Evolutionary conservation across 2,329 filamentous ascomycete species (phyloP), one percentile per base, ranked within the genome.

Genomic region (Pestalotiopsis sp.): DNA sequence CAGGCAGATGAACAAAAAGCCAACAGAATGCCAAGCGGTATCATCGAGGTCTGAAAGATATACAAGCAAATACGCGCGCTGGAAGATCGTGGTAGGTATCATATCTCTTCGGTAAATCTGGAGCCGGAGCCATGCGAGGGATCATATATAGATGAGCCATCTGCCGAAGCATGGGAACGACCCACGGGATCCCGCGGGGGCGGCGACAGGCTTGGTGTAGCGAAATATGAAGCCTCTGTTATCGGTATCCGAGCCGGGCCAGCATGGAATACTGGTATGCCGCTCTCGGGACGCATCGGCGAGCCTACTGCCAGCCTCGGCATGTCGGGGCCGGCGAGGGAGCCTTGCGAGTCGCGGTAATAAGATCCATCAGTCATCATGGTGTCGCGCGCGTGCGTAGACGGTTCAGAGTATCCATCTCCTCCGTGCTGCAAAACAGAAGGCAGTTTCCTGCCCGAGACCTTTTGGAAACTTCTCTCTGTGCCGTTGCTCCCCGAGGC

Each of bases 201-300:
- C 56, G 75, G 73, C 39, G 76, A 74, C 57, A 71, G 74, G 67
- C 65, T 74, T 71, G 78, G 72, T 13, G 76, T 73, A 30, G 78
- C 73, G 66, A 86, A 86, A 0, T 86, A 85, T 26, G 81, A 83
- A 63, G 85, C 81, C 68, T 87, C 85, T 67, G 86, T 85, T 17
- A 91, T 80, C 1, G 90, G 87, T 3, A 87, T 89, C 66, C 89
- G 85, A 20, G 86, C 88, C 17, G 90, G 90, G n/a, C 90, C 87
- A n/a, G 87, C 85, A 69, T 89, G 84, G 75, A 89, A 85, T 39
- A 89, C 81, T n/a, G 86, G 84, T 3, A 89, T 79, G 10, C 88
- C 87, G 73, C 88, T 89, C 66, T 87, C 83, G 38, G 86, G 86
- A 59, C 87, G 83, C 86, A 89, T 89, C 5, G 87, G 86, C 9